Conservation (phyloP, 495 filamentous ascomycete species). For the Aspergillus avenaceus region DNA sequence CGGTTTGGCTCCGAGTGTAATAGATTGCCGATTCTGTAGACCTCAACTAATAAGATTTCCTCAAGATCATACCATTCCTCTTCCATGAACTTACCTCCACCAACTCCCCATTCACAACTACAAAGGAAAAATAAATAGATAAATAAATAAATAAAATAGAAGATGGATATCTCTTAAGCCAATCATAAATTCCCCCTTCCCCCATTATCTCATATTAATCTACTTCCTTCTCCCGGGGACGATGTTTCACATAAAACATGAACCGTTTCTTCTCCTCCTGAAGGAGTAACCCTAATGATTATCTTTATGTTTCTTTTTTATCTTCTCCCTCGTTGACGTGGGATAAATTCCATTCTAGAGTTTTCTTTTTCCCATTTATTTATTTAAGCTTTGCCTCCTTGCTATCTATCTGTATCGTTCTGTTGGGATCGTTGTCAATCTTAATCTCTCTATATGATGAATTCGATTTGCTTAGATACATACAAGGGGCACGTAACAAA, state of each 20-base stretch:
- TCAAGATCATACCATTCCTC: neutral
- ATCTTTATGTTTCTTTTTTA: constrained; percentile 22
- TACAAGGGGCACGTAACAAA: neutral
- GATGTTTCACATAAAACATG: constrained; percentile 11
- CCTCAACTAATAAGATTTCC: neutral
- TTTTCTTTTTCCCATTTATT: constrained; percentile 5
- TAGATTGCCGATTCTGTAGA: too few relatives aligned
- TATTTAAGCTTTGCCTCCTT: too few relatives aligned
- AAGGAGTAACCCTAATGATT: constrained; percentile 16
- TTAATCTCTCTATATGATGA: neutral
- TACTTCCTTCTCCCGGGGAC: neutral
- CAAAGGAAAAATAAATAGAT: too few relatives aligned
- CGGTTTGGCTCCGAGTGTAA: neutral
- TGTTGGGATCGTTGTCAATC: neutral
- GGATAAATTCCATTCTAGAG: too few relatives aligned
- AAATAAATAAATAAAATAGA: too few relatives aligned
- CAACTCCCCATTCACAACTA: too few relatives aligned
- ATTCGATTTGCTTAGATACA: neutral
- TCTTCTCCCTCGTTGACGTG: too few relatives aligned
- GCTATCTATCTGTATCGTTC: neutral
- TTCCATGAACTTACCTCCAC: too few relatives aligned
- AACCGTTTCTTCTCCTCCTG: constrained; percentile 1
- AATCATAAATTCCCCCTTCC: neutral
- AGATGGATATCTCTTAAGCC: too few relatives aligned
- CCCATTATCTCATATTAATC: neutral